Percentiles rank a stretch among this genome's conserved stretches.
phyloP scores from a whole-genome alignment of 805 yeast genomes.

The Schwanniomyces sp. region DNA sequence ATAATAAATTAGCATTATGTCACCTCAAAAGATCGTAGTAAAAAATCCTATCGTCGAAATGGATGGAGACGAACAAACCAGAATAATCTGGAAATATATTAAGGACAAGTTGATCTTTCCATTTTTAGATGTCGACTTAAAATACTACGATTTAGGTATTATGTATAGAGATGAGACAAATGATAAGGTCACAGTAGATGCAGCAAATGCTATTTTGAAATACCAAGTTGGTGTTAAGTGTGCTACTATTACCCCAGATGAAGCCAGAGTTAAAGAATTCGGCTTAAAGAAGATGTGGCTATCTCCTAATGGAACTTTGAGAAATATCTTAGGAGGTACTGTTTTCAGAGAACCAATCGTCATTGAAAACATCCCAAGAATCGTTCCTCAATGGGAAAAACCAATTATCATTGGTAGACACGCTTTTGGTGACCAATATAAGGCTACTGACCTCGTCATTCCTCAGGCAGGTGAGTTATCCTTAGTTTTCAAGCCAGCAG shows the following conservation, averaged over 20 bases:
- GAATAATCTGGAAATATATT: conserved; percentile 92
- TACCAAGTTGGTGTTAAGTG: conserved; percentile 95
- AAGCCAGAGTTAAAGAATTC: conserved; percentile 91
- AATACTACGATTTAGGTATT: conserved; percentile 89
- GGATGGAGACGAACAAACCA: conserved; percentile 98
- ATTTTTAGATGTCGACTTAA: conserved; percentile 80
- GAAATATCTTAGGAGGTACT: conserved; percentile 94
- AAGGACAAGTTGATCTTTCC: conserved; percentile 85
- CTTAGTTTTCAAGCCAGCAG: conserved; percentile 70
- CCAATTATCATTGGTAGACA: conserved; percentile 98
- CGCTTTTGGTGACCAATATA: conserved; percentile 96
- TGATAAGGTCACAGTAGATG: conserved; percentile 85
- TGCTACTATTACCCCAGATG: conserved; percentile 98
- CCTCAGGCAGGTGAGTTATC: conserved; percentile 79
- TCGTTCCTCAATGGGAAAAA: conserved; percentile 89
- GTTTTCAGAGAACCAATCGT: conserved; percentile 97
- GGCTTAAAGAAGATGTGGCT: conserved; percentile 94
- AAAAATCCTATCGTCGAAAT: conserved; percentile 90
- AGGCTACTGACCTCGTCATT: conserved; percentile 82
- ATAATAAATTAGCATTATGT: conserved; percentile 3
- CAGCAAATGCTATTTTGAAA: conserved; percentile 85
- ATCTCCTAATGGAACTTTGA: conserved; percentile 95
- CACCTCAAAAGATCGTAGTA: conserved; percentile 62
- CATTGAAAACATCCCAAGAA: conserved; percentile 82
- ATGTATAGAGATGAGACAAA: conserved; percentile 83